Conservation (phyloP, 1,284 basidiomycete genomes). For the Sanghuangporus weigelae region DNA sequence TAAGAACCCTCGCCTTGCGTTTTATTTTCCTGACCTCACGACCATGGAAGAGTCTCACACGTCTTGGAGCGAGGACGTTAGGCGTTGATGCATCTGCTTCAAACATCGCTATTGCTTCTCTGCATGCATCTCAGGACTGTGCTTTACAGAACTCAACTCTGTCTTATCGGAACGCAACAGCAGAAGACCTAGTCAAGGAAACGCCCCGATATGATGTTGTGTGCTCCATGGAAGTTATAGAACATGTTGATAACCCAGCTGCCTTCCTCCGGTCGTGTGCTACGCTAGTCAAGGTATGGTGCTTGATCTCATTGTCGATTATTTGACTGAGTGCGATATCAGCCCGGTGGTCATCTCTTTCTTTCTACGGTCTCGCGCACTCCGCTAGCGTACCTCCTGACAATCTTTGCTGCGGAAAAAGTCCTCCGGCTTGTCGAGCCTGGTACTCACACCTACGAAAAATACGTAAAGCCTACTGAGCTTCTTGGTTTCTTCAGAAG, state of each 20-base stretch:
- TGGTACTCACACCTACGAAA: slow-evolving; percentile 90
- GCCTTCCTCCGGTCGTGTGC: slow-evolving; percentile 81
- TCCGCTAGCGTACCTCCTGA: slow-evolving; percentile 83
- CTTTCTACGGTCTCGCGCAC: slow-evolving; percentile 97
- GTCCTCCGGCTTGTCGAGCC: slow-evolving; percentile 77
- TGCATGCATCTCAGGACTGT: slow-evolving; percentile 82
- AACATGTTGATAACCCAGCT: slow-evolving; percentile 92
- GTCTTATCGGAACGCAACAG: slow-evolving; percentile 73
- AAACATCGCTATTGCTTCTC: slow-evolving; percentile 83
- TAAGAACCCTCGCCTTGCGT: slow-evolving; percentile 30
- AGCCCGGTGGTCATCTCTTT: slow-evolving; percentile 95
- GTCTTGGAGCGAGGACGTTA: slow-evolving; percentile 81
- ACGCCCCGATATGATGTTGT: slow-evolving; percentile 82
- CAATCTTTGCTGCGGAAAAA: slow-evolving; percentile 88
- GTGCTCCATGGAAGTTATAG: slow-evolving; percentile 96
- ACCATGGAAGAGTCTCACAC: slow-evolving; percentile 67
- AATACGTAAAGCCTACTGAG: slow-evolving; percentile 89
- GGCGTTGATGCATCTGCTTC: slow-evolving; percentile 88
- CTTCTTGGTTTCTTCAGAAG: slow-evolving; percentile 79
- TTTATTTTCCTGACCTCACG: background rate
- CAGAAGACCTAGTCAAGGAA: slow-evolving; percentile 66
- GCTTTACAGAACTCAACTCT: slow-evolving; percentile 38
- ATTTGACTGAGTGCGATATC: slow-evolving; percentile 6
- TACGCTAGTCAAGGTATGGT: slow-evolving; percentile 72
- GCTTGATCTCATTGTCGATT: background rate